A percentile compares a stretch with the other conserved stretches of the same genome.
These are phyloP conservation scores for Cutaneotrichosporon curvatum DNA, from an alignment of 1,284 basidiomycete species.

Conservation along the genomic window DNA sequence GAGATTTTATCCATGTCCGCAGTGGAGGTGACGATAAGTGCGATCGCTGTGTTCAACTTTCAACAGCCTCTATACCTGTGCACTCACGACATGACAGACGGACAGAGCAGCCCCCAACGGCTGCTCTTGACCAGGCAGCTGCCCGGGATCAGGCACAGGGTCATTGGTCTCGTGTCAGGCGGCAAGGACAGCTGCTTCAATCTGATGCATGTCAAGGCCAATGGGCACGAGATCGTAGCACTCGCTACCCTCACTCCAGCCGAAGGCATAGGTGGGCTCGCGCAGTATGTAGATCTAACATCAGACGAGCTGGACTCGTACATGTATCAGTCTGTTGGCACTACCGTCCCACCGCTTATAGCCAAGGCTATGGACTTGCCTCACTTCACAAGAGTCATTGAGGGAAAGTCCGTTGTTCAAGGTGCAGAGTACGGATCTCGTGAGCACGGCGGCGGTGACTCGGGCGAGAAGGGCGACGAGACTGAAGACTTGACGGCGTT, in stretches of 20 bases:
- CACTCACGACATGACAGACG: too few relatives aligned
- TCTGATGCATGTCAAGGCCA: constrained; percentile 75
- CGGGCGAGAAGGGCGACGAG: constrained; percentile 71
- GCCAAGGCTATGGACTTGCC: constrained; percentile 80
- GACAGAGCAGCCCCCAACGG: too few relatives aligned
- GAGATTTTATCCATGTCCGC: too few relatives aligned
- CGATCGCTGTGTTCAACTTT: too few relatives aligned
- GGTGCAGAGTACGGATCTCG: constrained; percentile 73
- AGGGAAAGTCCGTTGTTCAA: constrained; percentile 72
- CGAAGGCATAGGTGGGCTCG: constrained; percentile 65
- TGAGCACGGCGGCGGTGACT: constrained; percentile 36
- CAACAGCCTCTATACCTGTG: too few relatives aligned
- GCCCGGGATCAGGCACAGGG: constrained; percentile 53
- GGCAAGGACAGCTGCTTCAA: constrained; percentile 99
- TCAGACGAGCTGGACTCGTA: constrained; percentile 97
- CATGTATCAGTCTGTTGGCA: constrained; percentile 97
- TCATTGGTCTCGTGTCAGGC: constrained; percentile 89
- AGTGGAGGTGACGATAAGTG: too few relatives aligned
- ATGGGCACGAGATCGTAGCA: constrained; percentile 82
- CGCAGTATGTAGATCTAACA: constrained; percentile 6
- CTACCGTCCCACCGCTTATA: constrained; percentile 83
- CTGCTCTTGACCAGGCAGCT: constrained; percentile 23
- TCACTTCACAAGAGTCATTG: constrained; percentile 72
- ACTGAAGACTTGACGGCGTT: constrained; percentile 89
- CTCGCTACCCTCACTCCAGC: constrained; percentile 82